A percentile compares a stretch with the other conserved stretches of the same genome.
Conservation (phyloP, 768 basidiomycete genomes). For the Russula olivacea region DNA sequence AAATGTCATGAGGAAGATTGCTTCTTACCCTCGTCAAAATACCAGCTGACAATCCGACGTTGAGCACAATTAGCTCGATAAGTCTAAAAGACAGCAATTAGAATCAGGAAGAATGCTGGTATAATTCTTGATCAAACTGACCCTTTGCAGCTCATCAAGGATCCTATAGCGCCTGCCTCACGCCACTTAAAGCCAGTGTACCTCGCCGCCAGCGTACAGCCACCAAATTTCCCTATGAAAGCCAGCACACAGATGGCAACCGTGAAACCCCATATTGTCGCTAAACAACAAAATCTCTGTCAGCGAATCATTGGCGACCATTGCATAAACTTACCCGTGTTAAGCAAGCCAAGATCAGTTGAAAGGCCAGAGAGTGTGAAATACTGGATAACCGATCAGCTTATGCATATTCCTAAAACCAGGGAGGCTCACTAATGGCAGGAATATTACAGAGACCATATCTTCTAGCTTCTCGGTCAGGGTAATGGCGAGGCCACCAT, state of each 20-base stretch:
- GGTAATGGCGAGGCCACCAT: conserved; percentile 78
- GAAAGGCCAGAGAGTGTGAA: conserved; percentile 89
- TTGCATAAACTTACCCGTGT: conserved; percentile 47
- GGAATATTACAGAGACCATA: conserved; percentile 82
- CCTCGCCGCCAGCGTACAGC: conserved; percentile 66
- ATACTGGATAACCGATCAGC: conserved; percentile 46
- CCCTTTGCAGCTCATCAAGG: conserved; percentile 96
- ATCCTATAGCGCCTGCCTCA: conserved; percentile 79
- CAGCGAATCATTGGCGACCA: background rate
- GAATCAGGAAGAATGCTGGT: background rate
- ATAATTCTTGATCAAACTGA: conserved; percentile 29
- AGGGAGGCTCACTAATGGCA: conserved; percentile 59
- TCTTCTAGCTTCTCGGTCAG: conserved; percentile 98
- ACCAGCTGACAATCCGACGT: conserved; percentile 79
- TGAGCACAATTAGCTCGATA: conserved; percentile 92
- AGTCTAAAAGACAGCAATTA: conserved; percentile 41
- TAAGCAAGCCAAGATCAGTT: conserved; percentile 79
- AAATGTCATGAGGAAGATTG: background rate
- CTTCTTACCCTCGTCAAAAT: conserved; percentile 55
- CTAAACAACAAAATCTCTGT: conserved; percentile 30
- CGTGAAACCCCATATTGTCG: conserved; percentile 84
- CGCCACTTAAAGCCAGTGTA: conserved; percentile 69
- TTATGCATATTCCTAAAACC: background rate
- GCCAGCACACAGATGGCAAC: conserved; percentile 73
- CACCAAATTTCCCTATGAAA: conserved; percentile 85